Base-by-base conservation (phyloP, 371 early-diverging fungal genomes). In the Mortierella polycephala region DNA sequence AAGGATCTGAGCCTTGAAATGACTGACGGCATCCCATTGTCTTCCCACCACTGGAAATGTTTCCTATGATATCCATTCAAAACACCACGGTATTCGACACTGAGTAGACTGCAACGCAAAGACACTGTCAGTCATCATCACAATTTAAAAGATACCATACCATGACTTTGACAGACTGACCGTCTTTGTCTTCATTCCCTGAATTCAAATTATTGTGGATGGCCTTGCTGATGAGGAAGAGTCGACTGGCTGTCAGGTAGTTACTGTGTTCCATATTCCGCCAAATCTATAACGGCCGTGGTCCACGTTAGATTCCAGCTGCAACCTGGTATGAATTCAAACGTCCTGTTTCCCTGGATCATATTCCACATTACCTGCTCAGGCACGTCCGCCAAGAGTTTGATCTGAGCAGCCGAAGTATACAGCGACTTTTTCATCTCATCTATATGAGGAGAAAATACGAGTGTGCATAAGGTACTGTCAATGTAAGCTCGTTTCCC, bases 11-110 rank as follows among this genome's bases (percentile, higher is more conserved):
- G 88, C 64, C 21, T 85, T 87, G 71, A 94, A 93, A 60, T 88
- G 88, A 50, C 89, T 88, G 21, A 94, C 89, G 0, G 94, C 92
- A 74, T 94, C 93, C 95, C 96, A 95, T 76, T 94, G 96, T 12
- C 93, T 84, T 64, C 92, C 91, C 20, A 94, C 89, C 1, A 95
- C 91, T 0, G 95, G 95, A 67, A 94, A 95, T 8, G 90, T 89
- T 18, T 80, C 74, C 89, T 93, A 74, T 3, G 41, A 55, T 13
- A 58, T 45, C 45, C 21, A 60, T 5, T 2, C 55, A 16, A 62
- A 61, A 10, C 8, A 39, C n/a, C 1, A 49, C 14, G 7, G 14
- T 60, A n/a, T 40, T 45, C 18, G 41, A 14, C 45, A 37, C 45
- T 7, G 3, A 64, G 7, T 7, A 64, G 5, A 18, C 8, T 7